A percentile compares a stretch with the other conserved stretches of the same genome.
phyloP scores from a whole-genome alignment of 352 stramenopile genomes.

The Phytophthora hybrid region DNA sequence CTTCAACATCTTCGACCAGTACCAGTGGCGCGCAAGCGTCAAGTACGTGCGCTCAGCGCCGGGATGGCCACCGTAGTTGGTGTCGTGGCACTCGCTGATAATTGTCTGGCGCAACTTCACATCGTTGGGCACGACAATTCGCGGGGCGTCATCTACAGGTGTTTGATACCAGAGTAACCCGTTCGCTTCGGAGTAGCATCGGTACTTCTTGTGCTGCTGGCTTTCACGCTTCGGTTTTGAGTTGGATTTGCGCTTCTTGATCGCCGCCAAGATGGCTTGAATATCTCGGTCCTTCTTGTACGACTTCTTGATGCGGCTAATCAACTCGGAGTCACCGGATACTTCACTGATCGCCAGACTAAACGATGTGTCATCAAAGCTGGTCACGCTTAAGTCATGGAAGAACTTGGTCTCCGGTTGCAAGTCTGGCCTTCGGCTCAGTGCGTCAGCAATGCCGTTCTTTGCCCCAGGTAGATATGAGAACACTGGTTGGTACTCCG shows the following conservation, averaged over 20 bases:
- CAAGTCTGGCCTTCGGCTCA: slow-evolving; percentile 13
- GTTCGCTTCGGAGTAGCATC: not conserved
- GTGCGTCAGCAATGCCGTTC: slow-evolving; percentile 26
- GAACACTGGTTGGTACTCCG: slow-evolving; percentile 21
- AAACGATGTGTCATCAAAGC: slow-evolving; percentile 10
- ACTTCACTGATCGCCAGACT: slow-evolving; percentile 5
- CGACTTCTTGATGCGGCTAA: slow-evolving; percentile 2
- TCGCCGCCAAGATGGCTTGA: not conserved
- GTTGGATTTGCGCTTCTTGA: not conserved
- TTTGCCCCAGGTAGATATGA: slow-evolving; percentile 32
- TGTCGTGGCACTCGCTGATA: slow-evolving; percentile 16
- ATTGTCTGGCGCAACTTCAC: slow-evolving; percentile 8
- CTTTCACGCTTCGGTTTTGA: not conserved
- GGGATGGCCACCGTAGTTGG: slow-evolving; percentile 23
- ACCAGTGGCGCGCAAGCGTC: slow-evolving; percentile 12
- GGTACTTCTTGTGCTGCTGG: slow-evolving; percentile 5
- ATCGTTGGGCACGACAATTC: slow-evolving; percentile 21
- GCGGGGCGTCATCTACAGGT: slow-evolving; percentile 5
- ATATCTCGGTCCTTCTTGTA: not conserved
- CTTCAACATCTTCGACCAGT: slow-evolving; percentile 24
- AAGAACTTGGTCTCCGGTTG: slow-evolving; percentile 26
- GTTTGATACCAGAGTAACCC: slow-evolving; percentile 10
- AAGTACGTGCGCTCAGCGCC: slow-evolving; percentile 15
- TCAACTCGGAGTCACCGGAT: not conserved
- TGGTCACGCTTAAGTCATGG: slow-evolving; percentile 22